Base-by-base conservation (phyloP, 2,329 filamentous ascomycete genomes). In the Arthrobotrys megalospora region DNA sequence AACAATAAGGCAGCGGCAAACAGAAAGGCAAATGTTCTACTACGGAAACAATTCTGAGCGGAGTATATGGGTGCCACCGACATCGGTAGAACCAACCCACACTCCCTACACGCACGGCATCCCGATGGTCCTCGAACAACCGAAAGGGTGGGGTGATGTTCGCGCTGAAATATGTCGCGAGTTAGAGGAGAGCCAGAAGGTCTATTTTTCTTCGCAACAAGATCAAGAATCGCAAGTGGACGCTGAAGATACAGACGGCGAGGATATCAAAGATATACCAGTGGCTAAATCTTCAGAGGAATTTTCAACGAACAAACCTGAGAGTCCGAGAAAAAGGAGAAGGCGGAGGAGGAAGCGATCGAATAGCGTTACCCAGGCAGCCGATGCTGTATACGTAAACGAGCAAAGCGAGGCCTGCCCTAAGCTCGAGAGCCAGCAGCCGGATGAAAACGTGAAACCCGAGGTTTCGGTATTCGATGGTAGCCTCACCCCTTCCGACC, bases 181-280 rank as follows among this genome's bases (percentile, higher is more conserved):
- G 1, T 16, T 78, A 16, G 75, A 78, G 24, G 67, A 78, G 21
- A 72, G 60, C 12, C 75, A 78, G n/a, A 63, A 55, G 41, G 16
- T 32, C 11, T 78, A 78, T 50, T 78, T 69, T 34, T 69, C 71
- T 28, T 66, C 65, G 19, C 48, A 62, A 3, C 21, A 53, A 2
- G 24, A 41, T 6, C 7, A 6, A n/a, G 24, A 24, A 41, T 2
- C 34, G 3, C 47, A 70, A 43, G 55, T 45, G n/a, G 36, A 53
- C 34, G 34, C 24, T 2, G 21, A 71, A 34, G 36, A 10, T 12
- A 38, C 38, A 3, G 52, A 69, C 7, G 19, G 19, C 28, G 11
- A 45, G 6, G 19, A 11, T 66, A 10, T n/a, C 24, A 12, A 3
- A n/a, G 50, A 6, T 32, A 16, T n/a, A 43, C n/a, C 36, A 1